Percentiles rank a stretch among this genome's conserved stretches.
Conservation (phyloP, 331 rosid genomes). For the Dryas integrifolia region DNA sequence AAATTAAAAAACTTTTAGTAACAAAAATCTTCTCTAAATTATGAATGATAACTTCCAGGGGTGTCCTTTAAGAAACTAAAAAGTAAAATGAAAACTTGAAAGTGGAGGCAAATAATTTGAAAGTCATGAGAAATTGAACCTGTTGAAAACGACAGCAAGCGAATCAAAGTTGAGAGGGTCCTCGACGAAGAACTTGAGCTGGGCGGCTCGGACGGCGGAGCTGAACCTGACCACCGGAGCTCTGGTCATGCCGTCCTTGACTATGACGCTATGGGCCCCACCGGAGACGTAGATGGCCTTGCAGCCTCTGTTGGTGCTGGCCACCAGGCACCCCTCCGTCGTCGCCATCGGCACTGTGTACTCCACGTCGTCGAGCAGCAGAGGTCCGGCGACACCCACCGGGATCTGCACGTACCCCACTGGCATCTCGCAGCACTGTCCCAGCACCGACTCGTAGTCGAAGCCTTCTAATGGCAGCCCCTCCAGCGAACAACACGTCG, state of each 20-base stretch:
- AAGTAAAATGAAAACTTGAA: too few species aligned
- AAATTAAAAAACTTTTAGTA: too few species aligned
- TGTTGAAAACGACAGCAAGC: constrained; percentile 49
- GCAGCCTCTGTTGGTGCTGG: constrained; percentile 65
- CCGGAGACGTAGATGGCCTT: constrained; percentile 61
- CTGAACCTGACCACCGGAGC: constrained; percentile 60
- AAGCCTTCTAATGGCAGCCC: constrained; percentile 57
- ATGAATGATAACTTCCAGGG: too few species aligned
- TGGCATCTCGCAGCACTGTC: constrained; percentile 81
- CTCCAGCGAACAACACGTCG: constrained; percentile 33
- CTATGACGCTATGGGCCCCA: constrained; percentile 47
- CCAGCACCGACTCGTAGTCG: constrained; percentile 53
- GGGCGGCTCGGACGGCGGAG: constrained; percentile 43
- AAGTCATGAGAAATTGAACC: constrained; percentile 19
- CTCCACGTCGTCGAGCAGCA: constrained; percentile 51
- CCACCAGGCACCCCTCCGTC: constrained; percentile 62
- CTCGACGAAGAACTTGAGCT: constrained; percentile 51
- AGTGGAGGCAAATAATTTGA: too few species aligned
- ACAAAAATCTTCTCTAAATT: too few species aligned
- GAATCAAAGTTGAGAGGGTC: constrained; percentile 52
- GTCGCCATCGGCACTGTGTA: constrained; percentile 69
- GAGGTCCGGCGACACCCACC: constrained; percentile 66
- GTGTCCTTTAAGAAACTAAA: neutral
- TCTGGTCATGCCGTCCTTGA: constrained; percentile 58
- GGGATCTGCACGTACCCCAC: constrained; percentile 64